A percentile compares a stretch with the other conserved stretches of the same genome.
Evolutionary conservation across 805 yeast genomes (phyloP).

Genomic region (Lipomyces anomalus): DNA sequence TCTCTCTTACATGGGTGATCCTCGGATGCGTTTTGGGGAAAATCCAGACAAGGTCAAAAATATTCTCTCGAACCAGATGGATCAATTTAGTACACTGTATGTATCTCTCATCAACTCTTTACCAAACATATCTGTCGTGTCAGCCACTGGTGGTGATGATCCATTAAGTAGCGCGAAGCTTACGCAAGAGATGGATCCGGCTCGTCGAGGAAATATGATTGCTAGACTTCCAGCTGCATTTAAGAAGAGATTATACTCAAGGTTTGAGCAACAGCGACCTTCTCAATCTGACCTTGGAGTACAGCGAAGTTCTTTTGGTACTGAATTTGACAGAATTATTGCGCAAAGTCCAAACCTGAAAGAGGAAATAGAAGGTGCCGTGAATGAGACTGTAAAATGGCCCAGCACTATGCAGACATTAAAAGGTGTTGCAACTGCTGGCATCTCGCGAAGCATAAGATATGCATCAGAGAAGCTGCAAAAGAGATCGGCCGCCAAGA

Average conservation of each 20-base stretch:
- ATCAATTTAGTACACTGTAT: conserved; percentile 65
- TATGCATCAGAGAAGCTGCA: conserved; percentile 70
- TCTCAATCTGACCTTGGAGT: neutral
- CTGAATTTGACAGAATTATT: conserved; percentile 39
- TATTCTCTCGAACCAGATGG: conserved; percentile 72
- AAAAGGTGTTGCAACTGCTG: conserved; percentile 87
- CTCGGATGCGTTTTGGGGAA: conserved; percentile 81
- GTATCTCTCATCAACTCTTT: conserved; percentile 51
- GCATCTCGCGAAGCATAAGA: conserved; percentile 58
- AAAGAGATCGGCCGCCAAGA: conserved; percentile 30
- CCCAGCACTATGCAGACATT: conserved; percentile 72
- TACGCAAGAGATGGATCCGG: conserved; percentile 34
- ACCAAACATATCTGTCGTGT: conserved; percentile 33
- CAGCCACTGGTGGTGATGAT: conserved; percentile 9
- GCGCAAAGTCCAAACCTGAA: conserved; percentile 41
- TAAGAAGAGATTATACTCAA: conserved; percentile 37
- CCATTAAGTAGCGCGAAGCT: conserved; percentile 25
- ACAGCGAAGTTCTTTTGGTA: conserved; percentile 20
- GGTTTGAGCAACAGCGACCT: too few relatives aligned
- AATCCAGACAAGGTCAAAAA: conserved; percentile 83
- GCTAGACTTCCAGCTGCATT: conserved; percentile 47
- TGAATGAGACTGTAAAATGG: conserved; percentile 52
- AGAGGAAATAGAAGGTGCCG: conserved; percentile 36
- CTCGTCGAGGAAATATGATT: conserved; percentile 41
- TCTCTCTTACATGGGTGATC: conserved; percentile 84